phyloP scores from a whole-genome alignment of 306 rosid genomes.

The Medicago ruthenica region DNA sequence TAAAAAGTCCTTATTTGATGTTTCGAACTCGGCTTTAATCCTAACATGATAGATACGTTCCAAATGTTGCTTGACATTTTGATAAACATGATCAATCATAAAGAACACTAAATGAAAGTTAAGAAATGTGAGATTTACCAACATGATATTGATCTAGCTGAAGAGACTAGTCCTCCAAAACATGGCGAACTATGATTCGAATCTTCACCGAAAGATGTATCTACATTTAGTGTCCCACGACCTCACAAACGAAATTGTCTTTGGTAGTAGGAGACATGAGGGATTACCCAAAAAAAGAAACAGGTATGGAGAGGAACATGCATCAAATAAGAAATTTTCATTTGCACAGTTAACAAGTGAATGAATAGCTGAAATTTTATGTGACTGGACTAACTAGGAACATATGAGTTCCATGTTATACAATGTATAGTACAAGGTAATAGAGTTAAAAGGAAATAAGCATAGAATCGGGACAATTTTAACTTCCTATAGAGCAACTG shows the following conservation, averaged over 20 bases:
- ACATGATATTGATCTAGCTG: not conserved
- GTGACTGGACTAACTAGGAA: not conserved
- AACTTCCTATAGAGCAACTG: slow-evolving; percentile 13
- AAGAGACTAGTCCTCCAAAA: not conserved
- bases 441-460: slow-evolving; percentile 23
- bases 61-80: too few relatives aligned
- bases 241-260: not conserved
- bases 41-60: too few relatives aligned
- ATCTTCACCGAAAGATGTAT: not conserved
- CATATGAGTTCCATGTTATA: slow-evolving; percentile 14
- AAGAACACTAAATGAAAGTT: too few relatives aligned
- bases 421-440: slow-evolving; percentile 24
- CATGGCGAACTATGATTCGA: not conserved
- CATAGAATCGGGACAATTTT: slow-evolving; percentile 16
- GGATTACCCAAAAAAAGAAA: not conserved
- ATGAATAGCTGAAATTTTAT: not conserved
- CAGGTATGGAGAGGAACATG: not conserved
- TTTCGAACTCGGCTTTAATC: too few relatives aligned
- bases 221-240: not conserved
- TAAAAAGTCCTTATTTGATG: too few relatives aligned
- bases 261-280: not conserved
- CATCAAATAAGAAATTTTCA: slow-evolving; percentile 39
- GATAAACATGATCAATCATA: too few relatives aligned
- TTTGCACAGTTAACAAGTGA: slow-evolving; percentile 30
- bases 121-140: not conserved